Evolutionary conservation across 331 rosid genomes (phyloP).

Genomic region (Quercus lobata): DNA sequence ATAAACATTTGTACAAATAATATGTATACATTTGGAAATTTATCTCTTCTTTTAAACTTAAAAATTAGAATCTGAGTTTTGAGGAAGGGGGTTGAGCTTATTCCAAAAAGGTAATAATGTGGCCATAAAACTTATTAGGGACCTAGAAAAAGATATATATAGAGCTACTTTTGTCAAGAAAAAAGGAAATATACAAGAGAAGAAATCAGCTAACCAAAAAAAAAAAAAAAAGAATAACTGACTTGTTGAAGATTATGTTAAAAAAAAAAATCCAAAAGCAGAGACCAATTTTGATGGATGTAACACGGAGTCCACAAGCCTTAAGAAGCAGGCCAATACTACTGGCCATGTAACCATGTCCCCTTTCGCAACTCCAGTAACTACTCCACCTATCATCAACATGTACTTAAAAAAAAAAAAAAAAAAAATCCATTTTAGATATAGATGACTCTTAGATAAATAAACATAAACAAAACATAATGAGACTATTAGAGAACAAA

Average conservation of each 20-base stretch:
- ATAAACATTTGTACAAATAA: not conserved
- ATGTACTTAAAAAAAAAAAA: conserved; percentile 33
- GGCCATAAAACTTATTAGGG: not conserved
- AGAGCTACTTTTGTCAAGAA: not conserved
- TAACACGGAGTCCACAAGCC: conserved; percentile 89
- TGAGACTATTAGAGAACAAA: not conserved
- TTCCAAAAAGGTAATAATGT: not conserved
- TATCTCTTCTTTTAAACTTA: not conserved
- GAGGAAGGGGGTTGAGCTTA: not conserved
- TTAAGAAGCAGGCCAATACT: conserved; percentile 88
- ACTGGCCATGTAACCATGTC: conserved; percentile 58
- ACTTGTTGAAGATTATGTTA: too few species aligned
- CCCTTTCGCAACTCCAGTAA: conserved; percentile 94
- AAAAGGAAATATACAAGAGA: not conserved
- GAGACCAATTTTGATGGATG: conserved; percentile 90
- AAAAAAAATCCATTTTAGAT: conserved; percentile 17
- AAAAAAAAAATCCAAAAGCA: not conserved
- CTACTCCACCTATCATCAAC: conserved; percentile 93
- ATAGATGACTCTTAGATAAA: not conserved
- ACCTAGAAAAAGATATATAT: not conserved
- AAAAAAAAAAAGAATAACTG: too few species aligned
- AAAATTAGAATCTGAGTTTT: not conserved
- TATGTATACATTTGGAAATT: not conserved
- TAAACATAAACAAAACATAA: not conserved
- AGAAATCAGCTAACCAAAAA: not conserved